Conservation (phyloP, 306 rosid genomes). For the Purshia tridentata region DNA sequence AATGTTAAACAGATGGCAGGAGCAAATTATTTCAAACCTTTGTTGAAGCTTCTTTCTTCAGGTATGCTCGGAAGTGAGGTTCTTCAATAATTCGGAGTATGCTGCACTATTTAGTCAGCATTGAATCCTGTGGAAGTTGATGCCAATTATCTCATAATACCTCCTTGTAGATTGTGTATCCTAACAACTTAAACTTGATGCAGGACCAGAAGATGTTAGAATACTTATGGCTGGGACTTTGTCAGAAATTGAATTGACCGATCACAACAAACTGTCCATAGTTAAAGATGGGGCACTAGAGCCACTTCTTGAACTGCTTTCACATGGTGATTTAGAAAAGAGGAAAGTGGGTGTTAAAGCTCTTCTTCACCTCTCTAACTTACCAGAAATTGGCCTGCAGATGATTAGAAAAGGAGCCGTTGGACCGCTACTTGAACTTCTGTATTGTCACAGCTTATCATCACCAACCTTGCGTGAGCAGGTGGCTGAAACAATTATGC, state of each 20-base stretch:
- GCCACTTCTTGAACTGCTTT: slow-evolving; percentile 57
- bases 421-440: slow-evolving; percentile 49
- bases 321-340: slow-evolving; percentile 38
- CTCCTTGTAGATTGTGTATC: not conserved
- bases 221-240: slow-evolving; percentile 49
- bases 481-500: slow-evolving; percentile 55
- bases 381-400: slow-evolving; percentile 55
- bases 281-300: slow-evolving; percentile 49
- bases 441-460: slow-evolving; percentile 49
- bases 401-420: slow-evolving; percentile 57
- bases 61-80: slow-evolving; percentile 40
- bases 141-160: not conserved
- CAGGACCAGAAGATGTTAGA: slow-evolving; percentile 45
- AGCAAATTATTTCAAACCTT: slow-evolving; percentile 63
- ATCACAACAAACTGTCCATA: slow-evolving; percentile 48
- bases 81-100: not conserved
- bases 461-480: slow-evolving; percentile 42
- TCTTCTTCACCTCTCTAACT: slow-evolving; percentile 47
- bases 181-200: slow-evolving; percentile 18
- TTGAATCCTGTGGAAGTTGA: not conserved
- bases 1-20: slow-evolving; percentile 72
- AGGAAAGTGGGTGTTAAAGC: slow-evolving; percentile 48
- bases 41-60: slow-evolving; percentile 57
- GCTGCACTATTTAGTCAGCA: slow-evolving; percentile 3
- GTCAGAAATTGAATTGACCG: slow-evolving; percentile 52